Evolutionary conservation across 805 yeast genomes (phyloP), one percentile per base, ranked within the genome.

Genomic region (Wickerhamomyces strasburgensis): DNA sequence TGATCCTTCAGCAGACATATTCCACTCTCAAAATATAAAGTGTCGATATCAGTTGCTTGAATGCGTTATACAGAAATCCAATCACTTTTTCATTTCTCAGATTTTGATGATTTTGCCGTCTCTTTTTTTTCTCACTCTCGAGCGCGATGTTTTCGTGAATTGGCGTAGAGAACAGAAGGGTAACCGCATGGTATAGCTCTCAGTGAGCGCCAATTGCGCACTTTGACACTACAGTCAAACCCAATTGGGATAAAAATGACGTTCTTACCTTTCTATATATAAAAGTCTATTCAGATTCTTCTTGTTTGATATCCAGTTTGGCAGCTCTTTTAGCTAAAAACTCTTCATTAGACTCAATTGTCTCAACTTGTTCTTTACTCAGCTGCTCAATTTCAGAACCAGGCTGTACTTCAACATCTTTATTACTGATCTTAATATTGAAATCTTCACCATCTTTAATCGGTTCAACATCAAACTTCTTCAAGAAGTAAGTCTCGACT

Each of bases 401-500:
- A 38, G 68, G 71, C 13, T 61, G 62, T 23, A 67, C 61, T 31
- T 64, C 55, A 14, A 71, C 67, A 14, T 60, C 60, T 5, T 52
- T 61, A 35, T 49, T 44, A 7, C 36, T 39, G 6, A 44, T 44
- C 31, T 47, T 50, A 13, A 48, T 46, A 28, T 54, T 61, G 34
- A 53, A 53, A 37, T 71, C 65, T 27, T 61, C 67, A n/a, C 60
- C 65, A 14, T 70, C 70, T 25, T 68, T 78, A 41, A 75, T 81
- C 13, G 76, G 80, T 37, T 75, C 81, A 31, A 84, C 75, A 31
- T 85, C 82, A 50, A 70, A 90, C 50, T 79, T 78, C 57, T 75
- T 72, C 54, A 89, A 67, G 54, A 86, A 74, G 65, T 78, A 89
- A 28, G 75, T 80, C 47, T 86, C 95, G 14, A 88, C 81, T 19